Base-by-base conservation (phyloP, 1,139 yeast genomes). In the Komagataea norvegica region DNA sequence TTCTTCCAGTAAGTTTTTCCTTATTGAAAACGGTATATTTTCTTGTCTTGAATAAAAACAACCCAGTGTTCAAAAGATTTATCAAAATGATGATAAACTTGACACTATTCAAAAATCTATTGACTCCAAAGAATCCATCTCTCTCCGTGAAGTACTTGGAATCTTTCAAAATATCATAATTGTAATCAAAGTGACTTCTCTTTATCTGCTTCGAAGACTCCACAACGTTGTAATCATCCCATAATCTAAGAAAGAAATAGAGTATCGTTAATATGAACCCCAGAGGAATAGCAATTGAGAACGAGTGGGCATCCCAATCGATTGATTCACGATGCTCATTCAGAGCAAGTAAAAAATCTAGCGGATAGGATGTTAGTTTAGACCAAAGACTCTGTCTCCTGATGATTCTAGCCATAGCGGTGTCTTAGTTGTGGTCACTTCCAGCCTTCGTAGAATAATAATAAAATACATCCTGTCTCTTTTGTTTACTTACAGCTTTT, bases 271-370 rank as follows among this genome's bases (percentile, higher is more conserved):
- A 54, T 1, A 53, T 37, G n/a, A 61, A 56, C 0, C 82, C 82
- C 9, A 65, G 46, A 0, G 77, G 79, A 24, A 68, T 47, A 0
- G 76, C 79, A 8, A 70, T 47, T 1, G 70, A 49, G n/a, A 54
- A 51, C 8, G 75, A 64, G 44, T 74, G 67, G 2, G 67, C 63
- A 48, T 81, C 87, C 88, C 88, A 81, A 42, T 80, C 84, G 6
- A 79, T 71, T 6, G 78, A 62, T 34, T 70, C 68, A 15, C 76
- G 48, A 10, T 61, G 52, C 53, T 81, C 88, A 49, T 77, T 76
- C 25, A 74, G 36, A 34, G 68, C 64, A 5, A 80, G 62, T 37
- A 69, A 65, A 25, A 72, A 47, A 51, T 81, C 89, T 42, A 75
- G 66, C 0, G 87, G 87, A 36, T 71, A 70, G n/a, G 73, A 59